These are phyloP conservation scores for Claviceps arundinis DNA, from an alignment of 2,329 filamentous ascomycete species.

Conservation along the genomic window DNA sequence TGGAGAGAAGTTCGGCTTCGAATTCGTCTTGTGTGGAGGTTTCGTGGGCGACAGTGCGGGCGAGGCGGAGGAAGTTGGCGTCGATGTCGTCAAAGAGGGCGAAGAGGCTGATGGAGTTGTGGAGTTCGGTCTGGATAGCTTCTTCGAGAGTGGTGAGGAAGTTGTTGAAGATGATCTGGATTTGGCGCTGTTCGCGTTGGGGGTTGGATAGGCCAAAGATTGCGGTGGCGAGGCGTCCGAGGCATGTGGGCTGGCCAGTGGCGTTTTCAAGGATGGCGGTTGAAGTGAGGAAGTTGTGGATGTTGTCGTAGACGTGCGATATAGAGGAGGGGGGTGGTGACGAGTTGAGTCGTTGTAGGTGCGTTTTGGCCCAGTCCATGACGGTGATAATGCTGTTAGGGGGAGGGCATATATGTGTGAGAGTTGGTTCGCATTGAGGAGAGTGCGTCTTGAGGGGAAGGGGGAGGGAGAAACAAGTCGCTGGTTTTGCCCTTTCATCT, in stretches of 20 bases:
- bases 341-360: conserved; percentile 57
- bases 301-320: conserved; percentile 64
- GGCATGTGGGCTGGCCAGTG: conserved; percentile 45
- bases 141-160: conserved; percentile 82
- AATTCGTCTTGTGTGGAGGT: conserved; percentile 66
- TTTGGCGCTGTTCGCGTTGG: conserved; percentile 65
- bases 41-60: conserved; percentile 74
- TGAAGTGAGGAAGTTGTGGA: conserved; percentile 62
- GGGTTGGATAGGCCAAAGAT: conserved; percentile 70
- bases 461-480: not conserved
- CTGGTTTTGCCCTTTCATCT: not conserved
- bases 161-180: conserved; percentile 74
- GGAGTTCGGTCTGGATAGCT: conserved; percentile 71
- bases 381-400: conserved; percentile 63
- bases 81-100: conserved; percentile 87
- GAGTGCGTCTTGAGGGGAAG: not conserved
- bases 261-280: conserved; percentile 45
- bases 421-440: no score
- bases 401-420: not conserved
- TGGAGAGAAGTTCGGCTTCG: conserved; percentile 69
- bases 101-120: conserved; percentile 68
- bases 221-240: conserved; percentile 56
- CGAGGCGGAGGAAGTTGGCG: conserved; percentile 77
- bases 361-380: conserved; percentile 90
- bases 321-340: conserved; percentile 44